phyloP scores from a whole-genome alignment of 768 basidiomycete genomes.

The Collybia mongolica region DNA sequence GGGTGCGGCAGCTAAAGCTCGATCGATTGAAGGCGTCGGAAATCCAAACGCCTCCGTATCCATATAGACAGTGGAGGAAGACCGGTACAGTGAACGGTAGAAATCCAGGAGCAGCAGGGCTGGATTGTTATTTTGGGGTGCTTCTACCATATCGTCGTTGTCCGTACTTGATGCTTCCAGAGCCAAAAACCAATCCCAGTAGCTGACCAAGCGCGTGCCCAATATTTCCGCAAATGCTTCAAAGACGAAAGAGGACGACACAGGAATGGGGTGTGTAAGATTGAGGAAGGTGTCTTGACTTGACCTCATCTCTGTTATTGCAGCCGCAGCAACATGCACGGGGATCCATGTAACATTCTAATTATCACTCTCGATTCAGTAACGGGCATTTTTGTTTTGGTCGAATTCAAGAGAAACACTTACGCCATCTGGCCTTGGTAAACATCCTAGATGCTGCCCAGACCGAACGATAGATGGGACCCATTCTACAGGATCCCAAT shows the following conservation, averaged over 20 bases:
- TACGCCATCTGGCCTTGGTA: constrained; percentile 30
- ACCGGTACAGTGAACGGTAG: constrained; percentile 5
- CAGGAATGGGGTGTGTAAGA: constrained; percentile 12
- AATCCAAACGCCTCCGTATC: constrained; percentile 1
- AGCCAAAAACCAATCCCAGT: constrained; percentile 16
- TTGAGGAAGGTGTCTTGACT: constrained; percentile 4
- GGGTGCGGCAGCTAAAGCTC: neutral
- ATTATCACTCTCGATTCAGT: constrained; percentile 5
- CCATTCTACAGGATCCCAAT: constrained; percentile 44
- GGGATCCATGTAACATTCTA: constrained; percentile 22
- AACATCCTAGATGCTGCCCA: constrained; percentile 20
- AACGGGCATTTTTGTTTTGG: too few relatives aligned
- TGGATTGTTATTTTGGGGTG: constrained; percentile 1
- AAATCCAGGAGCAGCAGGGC: constrained; percentile 9
- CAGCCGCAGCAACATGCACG: constrained; percentile 18
- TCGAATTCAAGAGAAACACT: constrained; percentile 10
- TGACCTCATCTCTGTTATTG: constrained; percentile 20
- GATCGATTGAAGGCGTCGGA: neutral
- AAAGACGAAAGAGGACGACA: constrained; percentile 10
- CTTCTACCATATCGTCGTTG: neutral
- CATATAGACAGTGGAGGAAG: neutral
- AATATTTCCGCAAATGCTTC: constrained; percentile 9
- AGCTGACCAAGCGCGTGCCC: constrained; percentile 15
- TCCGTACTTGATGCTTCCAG: constrained; percentile 13
- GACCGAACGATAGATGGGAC: constrained; percentile 36